phyloP scores from a whole-genome alignment of 352 stramenopile genomes.

The Globisporangium polare region DNA sequence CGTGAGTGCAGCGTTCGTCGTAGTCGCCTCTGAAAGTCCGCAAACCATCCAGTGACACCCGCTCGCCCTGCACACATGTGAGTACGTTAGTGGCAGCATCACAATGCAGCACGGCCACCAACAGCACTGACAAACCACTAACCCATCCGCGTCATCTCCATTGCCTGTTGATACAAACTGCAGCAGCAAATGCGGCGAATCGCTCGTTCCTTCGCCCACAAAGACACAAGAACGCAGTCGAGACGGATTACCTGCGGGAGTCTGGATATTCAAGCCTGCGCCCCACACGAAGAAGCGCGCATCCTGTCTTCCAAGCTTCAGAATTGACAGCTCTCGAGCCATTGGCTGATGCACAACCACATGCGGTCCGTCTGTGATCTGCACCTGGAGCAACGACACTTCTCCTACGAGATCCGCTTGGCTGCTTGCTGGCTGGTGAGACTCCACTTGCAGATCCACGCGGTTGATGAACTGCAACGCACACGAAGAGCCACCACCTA shows the following conservation, averaged over 20 bases:
- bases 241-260: neutral
- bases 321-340: conserved; percentile 9
- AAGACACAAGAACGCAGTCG: conserved; percentile 9
- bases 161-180: neutral
- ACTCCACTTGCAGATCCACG: conserved; percentile 4
- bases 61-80: neutral
- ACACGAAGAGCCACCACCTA: neutral
- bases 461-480: conserved; percentile 17
- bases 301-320: conserved; percentile 20
- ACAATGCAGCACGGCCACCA: no score
- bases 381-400: conserved; percentile 19
- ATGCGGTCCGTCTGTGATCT: conserved; percentile 33
- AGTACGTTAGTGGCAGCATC: neutral
- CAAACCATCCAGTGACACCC: conserved; percentile 1
- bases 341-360: conserved; percentile 25
- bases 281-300: conserved; percentile 26
- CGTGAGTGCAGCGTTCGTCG: neutral
- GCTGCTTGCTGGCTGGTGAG: neutral
- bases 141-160: neutral
- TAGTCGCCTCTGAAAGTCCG: neutral
- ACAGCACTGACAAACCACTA: no score
- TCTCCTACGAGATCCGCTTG: neutral
- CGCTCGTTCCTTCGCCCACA: conserved; percentile 4
- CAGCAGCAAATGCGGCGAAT: conserved; percentile 14
- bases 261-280: neutral